Base-by-base conservation (phyloP, 2,329 filamentous ascomycete genomes). In the Pezicula rhizophila region DNA sequence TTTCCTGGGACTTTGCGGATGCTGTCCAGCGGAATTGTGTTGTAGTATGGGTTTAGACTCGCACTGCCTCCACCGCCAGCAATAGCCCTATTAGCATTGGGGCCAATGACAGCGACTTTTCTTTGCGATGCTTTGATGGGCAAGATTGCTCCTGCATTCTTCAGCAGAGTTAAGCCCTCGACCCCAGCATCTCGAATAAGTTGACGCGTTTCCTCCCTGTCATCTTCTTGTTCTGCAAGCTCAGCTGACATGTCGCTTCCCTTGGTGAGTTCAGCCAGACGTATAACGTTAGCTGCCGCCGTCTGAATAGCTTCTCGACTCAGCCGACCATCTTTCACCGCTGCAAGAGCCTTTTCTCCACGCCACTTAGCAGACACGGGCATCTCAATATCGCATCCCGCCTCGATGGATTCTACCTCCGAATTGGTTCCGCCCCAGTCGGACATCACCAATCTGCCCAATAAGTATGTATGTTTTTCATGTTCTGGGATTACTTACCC, bases 21-120 rank as follows among this genome's bases (percentile, higher is more conserved):
- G 57, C 81, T 83, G 40, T 84, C 80, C 45, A 82, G 72, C 0
- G 83, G 83, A 8, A 82, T 71, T 2, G 80, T 82, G 55, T 73
- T 81, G 64, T 86, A 86, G 64, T 86, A 85, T 0, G 83, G 80
- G 60, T 85, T 85, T 42, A 86, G 67, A 53, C 79, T 83, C 15
- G 83, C 82, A 58, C 82, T 85, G 44, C 83, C 82, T 37, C 82
- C 82, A 44, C 83, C 82, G 14, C 78, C 79, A n/a, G 79, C 81
- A 54, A 86, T 84, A 0, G 82, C 78, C 47, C 80, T 70, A 61
- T 84, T 83, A 17, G 80, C 81, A 52, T 86, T 85, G 1, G 82
- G 82, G 0, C 82, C 82, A 45, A 86, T 84, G 50, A 85, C 73
- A 3, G 82, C 82, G 49, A 86, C 74, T 60, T 75, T 84, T 49